Conservation (phyloP, 139 green algal species). For the Coelastrella sp. region DNA sequence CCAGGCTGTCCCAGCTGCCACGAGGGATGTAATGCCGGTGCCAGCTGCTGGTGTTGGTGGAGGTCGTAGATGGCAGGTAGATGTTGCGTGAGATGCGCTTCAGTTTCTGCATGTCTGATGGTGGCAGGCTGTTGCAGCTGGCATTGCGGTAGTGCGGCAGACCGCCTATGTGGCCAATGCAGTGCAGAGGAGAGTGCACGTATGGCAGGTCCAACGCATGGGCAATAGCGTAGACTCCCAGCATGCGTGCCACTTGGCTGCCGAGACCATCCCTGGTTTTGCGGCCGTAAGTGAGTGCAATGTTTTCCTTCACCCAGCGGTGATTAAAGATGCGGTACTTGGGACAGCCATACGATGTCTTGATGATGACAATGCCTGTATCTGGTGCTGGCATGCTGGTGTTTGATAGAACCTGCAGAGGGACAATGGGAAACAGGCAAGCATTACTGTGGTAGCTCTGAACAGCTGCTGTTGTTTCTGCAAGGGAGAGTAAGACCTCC, state of each 20-base stretch:
- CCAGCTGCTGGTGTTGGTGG: background rate
- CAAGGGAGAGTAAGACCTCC: too few relatives aligned
- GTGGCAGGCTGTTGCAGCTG: background rate
- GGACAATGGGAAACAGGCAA: too few relatives aligned
- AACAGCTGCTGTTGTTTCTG: too few relatives aligned
- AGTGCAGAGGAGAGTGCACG: background rate
- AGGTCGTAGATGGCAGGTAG: background rate
- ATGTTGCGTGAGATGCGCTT: background rate
- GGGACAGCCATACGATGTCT: constrained; percentile 3
- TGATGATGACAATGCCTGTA: background rate
- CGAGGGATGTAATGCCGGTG: background rate
- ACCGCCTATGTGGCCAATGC: constrained; percentile 16
- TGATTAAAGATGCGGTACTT: constrained; percentile 4
- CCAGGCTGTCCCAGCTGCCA: constrained; percentile 15
- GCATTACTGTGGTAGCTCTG: too few relatives aligned
- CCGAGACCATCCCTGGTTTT: constrained; percentile 14
- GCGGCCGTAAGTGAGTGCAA: background rate
- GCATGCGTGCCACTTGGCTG: constrained; percentile 22
- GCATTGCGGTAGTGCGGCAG: background rate
- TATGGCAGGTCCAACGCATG: background rate
- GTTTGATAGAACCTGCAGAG: background rate
- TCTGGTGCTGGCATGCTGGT: background rate
- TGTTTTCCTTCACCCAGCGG: background rate
- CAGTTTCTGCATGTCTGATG: background rate
- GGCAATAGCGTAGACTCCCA: constrained; percentile 19